Conservation (phyloP, 2,329 filamentous ascomycete genomes). For the Colletotrichum graminicola region DNA sequence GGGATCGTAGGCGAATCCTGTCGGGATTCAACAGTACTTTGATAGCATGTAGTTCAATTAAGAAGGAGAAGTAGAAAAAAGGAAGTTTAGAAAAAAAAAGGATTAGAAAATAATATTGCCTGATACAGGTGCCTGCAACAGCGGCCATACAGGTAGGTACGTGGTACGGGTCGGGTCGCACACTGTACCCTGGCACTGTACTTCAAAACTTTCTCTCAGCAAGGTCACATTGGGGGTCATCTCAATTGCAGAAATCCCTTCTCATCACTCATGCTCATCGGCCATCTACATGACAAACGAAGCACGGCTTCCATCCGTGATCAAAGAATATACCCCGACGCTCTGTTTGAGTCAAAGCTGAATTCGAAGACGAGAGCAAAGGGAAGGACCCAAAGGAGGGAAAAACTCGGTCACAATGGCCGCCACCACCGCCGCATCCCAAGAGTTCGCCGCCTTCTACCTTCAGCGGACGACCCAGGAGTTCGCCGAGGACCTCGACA, state of each 20-base stretch:
- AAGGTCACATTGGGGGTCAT: neutral
- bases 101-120: neutral
- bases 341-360: neutral
- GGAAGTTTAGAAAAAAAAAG: neutral
- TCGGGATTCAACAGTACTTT: neutral
- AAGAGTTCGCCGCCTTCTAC: constrained; percentile 74
- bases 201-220: constrained; percentile 22
- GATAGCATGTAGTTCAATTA: neutral
- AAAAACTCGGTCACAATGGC: neutral
- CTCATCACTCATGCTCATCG: neutral
- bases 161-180: rapidly evolving
- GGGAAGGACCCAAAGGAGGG: neutral
- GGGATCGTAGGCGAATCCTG: neutral
- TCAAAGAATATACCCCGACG: neutral
- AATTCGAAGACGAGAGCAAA: neutral
- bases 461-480: constrained; percentile 77
- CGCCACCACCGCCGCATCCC: constrained; percentile 11
- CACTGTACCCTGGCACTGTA: constrained; percentile 7
- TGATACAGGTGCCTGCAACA: neutral
- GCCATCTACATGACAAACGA: neutral
- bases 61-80: neutral
- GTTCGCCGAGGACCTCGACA: constrained; percentile 80
- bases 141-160: no score
- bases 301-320: neutral
- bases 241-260: neutral